Base-by-base conservation (phyloP, 345 rosid species). In the Brassica carinata region DNA sequence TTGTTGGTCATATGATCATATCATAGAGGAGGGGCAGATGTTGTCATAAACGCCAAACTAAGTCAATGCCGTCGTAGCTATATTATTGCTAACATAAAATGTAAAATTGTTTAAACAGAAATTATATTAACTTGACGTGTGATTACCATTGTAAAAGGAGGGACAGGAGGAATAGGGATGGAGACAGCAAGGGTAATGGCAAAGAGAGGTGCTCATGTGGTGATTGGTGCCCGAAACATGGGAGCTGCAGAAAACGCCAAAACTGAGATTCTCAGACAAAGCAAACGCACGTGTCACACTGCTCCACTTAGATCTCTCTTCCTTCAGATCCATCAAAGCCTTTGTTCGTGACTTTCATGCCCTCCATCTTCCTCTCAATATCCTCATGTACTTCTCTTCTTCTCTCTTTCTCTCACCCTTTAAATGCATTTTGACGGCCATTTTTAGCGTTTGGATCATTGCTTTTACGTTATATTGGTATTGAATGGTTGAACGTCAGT, bases 131-230 rank as follows among this genome's bases (percentile, higher is more conserved):
- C 23, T 3, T 57, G 38, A 69, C 11, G 1, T 55, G 48, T 58
- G 61, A 58, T 68, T 17, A 61, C 27, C 27, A 8, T 26, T 40
- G 38, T 57, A 38, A 69, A 75, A 94, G 99, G 99, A 73, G 99
- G 96, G 58, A 90, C 97, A 2, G 86, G 91, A 73, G 99, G 99
- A 29, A 96, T 96, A 59, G 99, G 99, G 7, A 75, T 91, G 78
- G 99, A 96, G 87, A 91, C 99, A 4, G 88, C 93, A 51, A 87
- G 93, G 77, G 91, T 93, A 5, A 58, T 96, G 83, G 90, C 94
- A 14, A 80, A 85, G 36, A 86, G 87, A 6, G 84, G 84, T 48
- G 99, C 87, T 1, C 98, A 85, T 77, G 94, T 93, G 8, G 84
- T 96, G 1, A 89, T 96, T 14, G 98, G 86, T 8, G 98, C 94